phyloP scores from a whole-genome alignment of 345 rosid genomes.

The Eucalyptus sp. region DNA sequence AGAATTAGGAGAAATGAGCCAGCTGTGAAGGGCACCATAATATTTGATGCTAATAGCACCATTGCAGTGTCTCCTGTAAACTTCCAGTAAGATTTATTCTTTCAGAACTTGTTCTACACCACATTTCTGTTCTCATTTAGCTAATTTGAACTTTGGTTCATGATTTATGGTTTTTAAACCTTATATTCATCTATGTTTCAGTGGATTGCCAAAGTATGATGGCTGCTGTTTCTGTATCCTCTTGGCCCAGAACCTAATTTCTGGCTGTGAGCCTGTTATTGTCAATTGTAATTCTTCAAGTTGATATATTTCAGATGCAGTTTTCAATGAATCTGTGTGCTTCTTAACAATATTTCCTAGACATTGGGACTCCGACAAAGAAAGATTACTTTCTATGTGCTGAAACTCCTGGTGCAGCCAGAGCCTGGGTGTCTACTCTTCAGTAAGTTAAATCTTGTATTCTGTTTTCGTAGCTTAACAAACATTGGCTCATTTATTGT shows the following conservation, averaged over 20 bases:
- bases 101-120: not conserved
- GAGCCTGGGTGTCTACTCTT: constrained; percentile 95
- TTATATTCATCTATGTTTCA: constrained; percentile 17
- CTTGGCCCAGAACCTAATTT: not conserved
- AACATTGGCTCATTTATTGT: not conserved
- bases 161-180: not conserved
- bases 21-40: constrained; percentile 65
- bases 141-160: not conserved
- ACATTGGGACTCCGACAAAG: constrained; percentile 96
- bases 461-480: not conserved
- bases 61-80: constrained; percentile 84
- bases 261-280: not conserved
- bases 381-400: constrained; percentile 94
- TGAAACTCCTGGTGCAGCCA: constrained; percentile 95
- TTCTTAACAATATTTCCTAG: constrained; percentile 43
- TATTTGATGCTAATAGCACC: constrained; percentile 84
- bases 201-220: constrained; percentile 92
- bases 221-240: constrained; percentile 99
- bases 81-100: constrained; percentile 60
- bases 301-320: not conserved
- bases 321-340: not conserved
- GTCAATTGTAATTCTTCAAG: not conserved
- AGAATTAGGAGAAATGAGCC: constrained; percentile 93
- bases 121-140: not conserved
- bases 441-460: constrained; percentile 42